A percentile compares a stretch with the other conserved stretches of the same genome.
Conservation (phyloP, 805 yeast species). For the Cyberlindnera japonica region DNA sequence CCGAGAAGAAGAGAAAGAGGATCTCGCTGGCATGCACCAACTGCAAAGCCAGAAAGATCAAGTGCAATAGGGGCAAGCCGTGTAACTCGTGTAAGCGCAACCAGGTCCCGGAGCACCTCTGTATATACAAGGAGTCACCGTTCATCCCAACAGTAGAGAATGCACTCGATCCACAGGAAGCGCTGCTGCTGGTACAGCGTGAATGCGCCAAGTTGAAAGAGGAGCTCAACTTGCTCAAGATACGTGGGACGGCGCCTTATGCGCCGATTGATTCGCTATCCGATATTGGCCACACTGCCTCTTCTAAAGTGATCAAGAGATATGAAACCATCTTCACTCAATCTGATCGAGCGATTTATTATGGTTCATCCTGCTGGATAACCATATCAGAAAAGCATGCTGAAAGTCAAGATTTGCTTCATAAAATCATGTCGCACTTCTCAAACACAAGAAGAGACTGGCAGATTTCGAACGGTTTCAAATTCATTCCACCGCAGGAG, state of each 20-base stretch:
- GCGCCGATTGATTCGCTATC: too few relatives aligned
- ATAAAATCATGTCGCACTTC: conserved; percentile 13
- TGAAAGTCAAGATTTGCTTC: conserved; percentile 7
- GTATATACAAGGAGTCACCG: conserved; percentile 28
- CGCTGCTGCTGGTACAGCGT: conserved; percentile 9
- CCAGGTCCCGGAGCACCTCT: conserved; percentile 22
- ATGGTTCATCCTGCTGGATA: conserved; percentile 25
- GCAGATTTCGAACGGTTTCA: conserved; percentile 16
- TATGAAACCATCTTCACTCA: conserved; percentile 10
- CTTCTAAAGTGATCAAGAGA: conserved; percentile 6
- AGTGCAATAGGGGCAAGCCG: conserved; percentile 27
- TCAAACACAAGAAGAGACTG: conserved; percentile 23
- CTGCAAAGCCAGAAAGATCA: conserved; percentile 24
- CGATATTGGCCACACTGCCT: too few relatives aligned
- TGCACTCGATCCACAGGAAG: conserved; percentile 12
- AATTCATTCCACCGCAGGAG: conserved; percentile 7
- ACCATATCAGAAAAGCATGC: conserved; percentile 10
- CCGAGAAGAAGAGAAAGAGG: conserved; percentile 8
- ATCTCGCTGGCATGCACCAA: conserved; percentile 21
- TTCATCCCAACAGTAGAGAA: conserved; percentile 27
- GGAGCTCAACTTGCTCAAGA: conserved; percentile 15
- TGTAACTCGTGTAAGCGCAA: conserved; percentile 25
- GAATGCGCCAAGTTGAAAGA: conserved; percentile 21
- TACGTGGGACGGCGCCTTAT: not conserved
- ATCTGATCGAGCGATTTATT: conserved; percentile 13